These are phyloP conservation scores for Naganishia onofrii DNA, from an alignment of 768 basidiomycete species.

Conservation along the genomic window DNA sequence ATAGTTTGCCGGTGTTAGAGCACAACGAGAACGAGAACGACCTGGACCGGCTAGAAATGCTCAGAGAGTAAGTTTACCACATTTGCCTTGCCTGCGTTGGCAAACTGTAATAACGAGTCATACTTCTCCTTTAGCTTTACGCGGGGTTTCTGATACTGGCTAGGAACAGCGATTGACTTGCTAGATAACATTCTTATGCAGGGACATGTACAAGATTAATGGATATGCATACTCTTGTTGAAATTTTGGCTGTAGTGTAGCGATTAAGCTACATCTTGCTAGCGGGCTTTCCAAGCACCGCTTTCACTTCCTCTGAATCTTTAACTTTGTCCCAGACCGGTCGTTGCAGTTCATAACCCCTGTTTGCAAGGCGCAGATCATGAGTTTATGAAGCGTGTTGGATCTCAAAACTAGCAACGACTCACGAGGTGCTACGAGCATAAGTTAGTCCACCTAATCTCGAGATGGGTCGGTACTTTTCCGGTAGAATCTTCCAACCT, in stretches of 20 bases:
- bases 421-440: constrained; percentile 19
- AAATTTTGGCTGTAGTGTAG: not conserved
- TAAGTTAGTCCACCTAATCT: constrained; percentile 60
- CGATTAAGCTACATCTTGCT: not conserved
- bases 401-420: too few relatives aligned
- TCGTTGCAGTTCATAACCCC: constrained; percentile 51
- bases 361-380: not conserved
- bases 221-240: not conserved
- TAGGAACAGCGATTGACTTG: not conserved
- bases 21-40: constrained; percentile 10
- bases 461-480: constrained; percentile 45
- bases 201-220: not conserved
- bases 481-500: constrained; percentile 38
- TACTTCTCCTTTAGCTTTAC: constrained; percentile 16
- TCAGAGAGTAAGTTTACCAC: constrained; percentile 25
- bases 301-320: constrained; percentile 34
- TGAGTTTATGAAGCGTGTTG: not conserved
- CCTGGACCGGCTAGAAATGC: constrained; percentile 9
- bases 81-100: not conserved
- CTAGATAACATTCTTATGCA: not conserved
- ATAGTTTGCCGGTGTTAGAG: constrained; percentile 12
- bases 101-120: too few relatives aligned
- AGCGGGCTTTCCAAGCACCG: not conserved
- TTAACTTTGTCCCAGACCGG: constrained; percentile 55
- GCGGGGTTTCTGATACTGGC: constrained; percentile 2